phyloP scores from a whole-genome alignment of 2,329 filamentous ascomycete genomes.

The Scedosporium dehoogii region DNA sequence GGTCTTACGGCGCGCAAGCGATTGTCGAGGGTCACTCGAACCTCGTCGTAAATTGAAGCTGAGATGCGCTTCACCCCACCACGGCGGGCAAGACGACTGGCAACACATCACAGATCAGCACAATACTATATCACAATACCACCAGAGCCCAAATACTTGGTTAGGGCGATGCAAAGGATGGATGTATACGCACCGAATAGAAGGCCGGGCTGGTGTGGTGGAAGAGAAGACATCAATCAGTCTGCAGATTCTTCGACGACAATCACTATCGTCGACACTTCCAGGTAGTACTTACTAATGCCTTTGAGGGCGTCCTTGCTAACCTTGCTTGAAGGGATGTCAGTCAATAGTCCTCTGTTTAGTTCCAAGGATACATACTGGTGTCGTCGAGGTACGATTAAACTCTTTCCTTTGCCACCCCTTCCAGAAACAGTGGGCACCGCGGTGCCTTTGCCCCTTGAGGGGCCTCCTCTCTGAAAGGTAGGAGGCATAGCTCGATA shows the following conservation, averaged over 20 bases:
- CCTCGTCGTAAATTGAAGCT: conserved; percentile 51
- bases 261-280: background rate
- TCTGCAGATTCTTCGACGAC: background rate
- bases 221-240: background rate
- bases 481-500: background rate
- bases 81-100: conserved; percentile 57
- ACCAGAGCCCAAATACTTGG: background rate
- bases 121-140: no score
- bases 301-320: conserved; percentile 36
- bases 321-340: conserved; percentile 29
- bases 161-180: conserved; percentile 8
- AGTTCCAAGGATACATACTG: no score
- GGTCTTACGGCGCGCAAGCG: conserved; percentile 36
- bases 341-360: background rate
- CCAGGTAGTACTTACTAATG: conserved; percentile 33
- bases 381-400: no score
- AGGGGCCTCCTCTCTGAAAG: no score
- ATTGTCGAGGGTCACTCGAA: conserved; percentile 38
- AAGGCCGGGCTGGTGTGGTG: background rate
- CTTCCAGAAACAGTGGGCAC: no score
- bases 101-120: no score
- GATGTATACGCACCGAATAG: conserved; percentile 9
- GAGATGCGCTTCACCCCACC: conserved; percentile 71
- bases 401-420: no score
- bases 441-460: no score